phyloP scores from a whole-genome alignment of 805 yeast species.

The Yamadazyma tumulicola region DNA sequence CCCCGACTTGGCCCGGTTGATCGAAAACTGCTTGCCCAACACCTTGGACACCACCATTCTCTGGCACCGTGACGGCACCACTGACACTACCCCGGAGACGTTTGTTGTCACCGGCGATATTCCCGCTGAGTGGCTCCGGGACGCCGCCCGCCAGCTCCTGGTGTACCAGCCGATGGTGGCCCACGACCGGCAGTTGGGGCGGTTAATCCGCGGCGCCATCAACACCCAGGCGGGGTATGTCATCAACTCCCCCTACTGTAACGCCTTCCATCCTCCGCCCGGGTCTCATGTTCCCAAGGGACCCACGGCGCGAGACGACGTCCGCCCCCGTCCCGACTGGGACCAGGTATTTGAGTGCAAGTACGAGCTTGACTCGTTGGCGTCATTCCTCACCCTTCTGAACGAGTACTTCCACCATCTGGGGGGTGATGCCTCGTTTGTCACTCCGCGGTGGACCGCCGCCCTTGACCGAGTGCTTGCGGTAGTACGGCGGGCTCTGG shows the following conservation, averaged over 20 bases:
- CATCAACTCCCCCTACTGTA: slow-evolving; percentile 70
- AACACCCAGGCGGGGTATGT: slow-evolving; percentile 71
- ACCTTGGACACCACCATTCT: slow-evolving; percentile 83
- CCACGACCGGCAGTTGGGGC: slow-evolving; percentile 46
- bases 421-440: slow-evolving; percentile 43
- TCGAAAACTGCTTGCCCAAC: slow-evolving; percentile 83
- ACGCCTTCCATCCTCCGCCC: slow-evolving; percentile 86
- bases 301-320: slow-evolving; percentile 57
- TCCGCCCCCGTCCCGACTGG: slow-evolving; percentile 70
- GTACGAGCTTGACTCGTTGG: slow-evolving; percentile 83
- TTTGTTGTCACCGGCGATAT: slow-evolving; percentile 91
- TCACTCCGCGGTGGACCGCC: slow-evolving; percentile 50
- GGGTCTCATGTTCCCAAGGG: slow-evolving; percentile 46
- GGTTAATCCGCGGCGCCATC: slow-evolving; percentile 72
- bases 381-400: slow-evolving; percentile 72
- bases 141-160: slow-evolving; percentile 77
- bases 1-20: slow-evolving; percentile 65
- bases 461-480: slow-evolving; percentile 52
- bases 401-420: slow-evolving; percentile 66
- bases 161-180: slow-evolving; percentile 64
- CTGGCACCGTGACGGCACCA: slow-evolving; percentile 52
- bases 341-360: slow-evolving; percentile 79
- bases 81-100: slow-evolving; percentile 42
- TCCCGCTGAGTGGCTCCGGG: slow-evolving; percentile 91
- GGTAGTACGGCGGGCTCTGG: slow-evolving; percentile 57